Evolutionary conservation across 176 grass and related monocot genomes (phyloP), one percentile per base, ranked within the genome.

Genomic region (Ampelocalamus luodianensis): DNA sequence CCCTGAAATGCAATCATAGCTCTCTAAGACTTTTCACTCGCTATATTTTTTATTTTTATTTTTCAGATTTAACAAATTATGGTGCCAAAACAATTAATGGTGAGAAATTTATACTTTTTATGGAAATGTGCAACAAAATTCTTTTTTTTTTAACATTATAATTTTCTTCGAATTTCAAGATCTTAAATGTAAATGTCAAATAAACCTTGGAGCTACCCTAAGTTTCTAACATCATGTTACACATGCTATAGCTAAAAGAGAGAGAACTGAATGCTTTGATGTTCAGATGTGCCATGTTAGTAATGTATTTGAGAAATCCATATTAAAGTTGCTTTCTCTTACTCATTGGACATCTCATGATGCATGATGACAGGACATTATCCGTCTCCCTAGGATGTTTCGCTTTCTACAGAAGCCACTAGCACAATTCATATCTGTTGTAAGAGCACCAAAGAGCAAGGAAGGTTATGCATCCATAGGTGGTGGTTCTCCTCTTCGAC

Each of bases 381-480:
- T 99, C 70, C 92, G 96, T 85, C 88, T 99, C 83, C 96, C 96
- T 82, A 93, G 93, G 48, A 75, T 93, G 83, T 96, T 99, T 78
- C 81, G 91, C 64, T 99, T 99, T 92, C 86, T 99, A 73, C 93
- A 99, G 87, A 99, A 96, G 77, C 96, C 93, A 68, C 89, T 99
- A 73, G 96, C 96, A 71, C 86, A 96, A 71, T 99, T 99, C 15
- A 99, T 99, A 83, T 99, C 96, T n/a, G 80, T 91, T 77, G 88
- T 85, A 50, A 94, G 96, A 94, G 93, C 96, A 24, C 96, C 96
- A 77, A 98, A 98, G 84, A 98, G 96, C 88, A 95, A 95, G 86
- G 96, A 98, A 83, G 96, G 96, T 72, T 99, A 99, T 90, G 96
- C 96, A 84, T 99, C 96, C 60, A 99, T 99, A 68, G 96, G 96